Percentiles rank a stretch among this genome's conserved stretches.
These are phyloP conservation scores for Penicillium cinerascens DNA, from an alignment of 495 filamentous ascomycete species.

Conservation along the genomic window DNA sequence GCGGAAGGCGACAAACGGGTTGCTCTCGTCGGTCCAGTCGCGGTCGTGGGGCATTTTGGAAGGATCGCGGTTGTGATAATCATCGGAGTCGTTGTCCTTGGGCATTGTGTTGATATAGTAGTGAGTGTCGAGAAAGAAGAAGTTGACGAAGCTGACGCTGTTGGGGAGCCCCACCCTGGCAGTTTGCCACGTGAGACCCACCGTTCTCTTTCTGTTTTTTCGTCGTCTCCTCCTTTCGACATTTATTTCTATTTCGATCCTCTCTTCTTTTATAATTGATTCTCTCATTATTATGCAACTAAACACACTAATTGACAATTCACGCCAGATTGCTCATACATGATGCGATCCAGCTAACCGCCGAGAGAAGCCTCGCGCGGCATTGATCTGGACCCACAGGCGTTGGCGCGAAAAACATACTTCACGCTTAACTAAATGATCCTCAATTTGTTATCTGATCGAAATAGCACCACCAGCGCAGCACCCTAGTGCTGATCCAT, in stretches of 20 bases:
- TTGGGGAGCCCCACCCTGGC: slow-evolving; percentile 29
- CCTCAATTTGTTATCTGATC: neutral
- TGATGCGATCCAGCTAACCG: neutral
- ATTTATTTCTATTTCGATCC: slow-evolving; percentile 7
- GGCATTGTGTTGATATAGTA: slow-evolving; percentile 23
- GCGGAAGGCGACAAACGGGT: slow-evolving; percentile 59
- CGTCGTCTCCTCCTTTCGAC: no score
- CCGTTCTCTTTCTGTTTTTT: neutral
- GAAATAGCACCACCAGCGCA: neutral
- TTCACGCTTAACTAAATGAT: neutral
- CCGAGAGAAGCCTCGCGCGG: neutral
- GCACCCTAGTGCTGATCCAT: neutral
- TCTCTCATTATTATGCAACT: neutral
- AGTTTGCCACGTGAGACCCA: slow-evolving; percentile 31
- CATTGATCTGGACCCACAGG: slow-evolving; percentile 6
- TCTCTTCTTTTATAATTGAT: neutral
- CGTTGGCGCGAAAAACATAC: slow-evolving; percentile 1
- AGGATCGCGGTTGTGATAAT: slow-evolving; percentile 9
- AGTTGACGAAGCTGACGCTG: slow-evolving; percentile 20
- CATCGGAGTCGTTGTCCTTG: slow-evolving; percentile 18
- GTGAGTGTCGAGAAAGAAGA: slow-evolving; percentile 2
- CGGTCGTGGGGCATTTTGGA: slow-evolving; percentile 11
- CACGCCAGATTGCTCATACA: neutral
- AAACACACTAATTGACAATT: no score
- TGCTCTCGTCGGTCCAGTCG: slow-evolving; percentile 35